These are phyloP conservation scores for Penicillium sp. DNA, from an alignment of 2,329 filamentous ascomycete genomes.

Conservation along the genomic window DNA sequence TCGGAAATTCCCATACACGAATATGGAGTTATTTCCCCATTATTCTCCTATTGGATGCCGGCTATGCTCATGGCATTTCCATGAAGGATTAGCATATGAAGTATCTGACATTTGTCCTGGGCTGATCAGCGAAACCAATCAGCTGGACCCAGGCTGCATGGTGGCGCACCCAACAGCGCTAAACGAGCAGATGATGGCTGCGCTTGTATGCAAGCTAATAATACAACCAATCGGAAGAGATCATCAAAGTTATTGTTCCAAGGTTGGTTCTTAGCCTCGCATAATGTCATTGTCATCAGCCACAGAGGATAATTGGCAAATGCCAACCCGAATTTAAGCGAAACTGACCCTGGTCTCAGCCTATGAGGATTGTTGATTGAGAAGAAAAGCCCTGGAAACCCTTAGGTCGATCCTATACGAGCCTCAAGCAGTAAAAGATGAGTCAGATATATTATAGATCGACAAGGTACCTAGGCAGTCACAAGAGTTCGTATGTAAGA, in stretches of 20 bases:
- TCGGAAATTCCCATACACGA: not conserved
- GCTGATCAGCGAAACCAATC: not conserved
- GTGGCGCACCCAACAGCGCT: not conserved
- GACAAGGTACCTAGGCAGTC: not conserved
- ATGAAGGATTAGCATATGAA: not conserved
- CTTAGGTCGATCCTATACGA: not conserved
- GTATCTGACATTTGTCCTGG: not conserved
- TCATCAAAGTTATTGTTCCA: not conserved
- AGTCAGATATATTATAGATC: not conserved
- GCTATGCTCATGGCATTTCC: not conserved
- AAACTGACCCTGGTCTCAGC: not conserved
- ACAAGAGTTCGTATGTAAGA: not conserved
- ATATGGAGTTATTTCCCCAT: not conserved
- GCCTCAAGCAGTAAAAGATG: not conserved
- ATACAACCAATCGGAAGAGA: not conserved
- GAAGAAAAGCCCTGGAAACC: not conserved
- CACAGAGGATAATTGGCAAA: not conserved
- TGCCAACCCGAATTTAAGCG: not conserved
- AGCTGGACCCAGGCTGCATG: not conserved
- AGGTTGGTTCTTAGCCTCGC: not conserved
- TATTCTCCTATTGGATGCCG: not conserved
- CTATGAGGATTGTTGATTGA: not conserved
- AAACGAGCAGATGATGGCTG: not conserved
- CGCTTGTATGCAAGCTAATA: not conserved
- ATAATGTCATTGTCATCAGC: not conserved